These are phyloP conservation scores for Chaetomiaceae sp. DNA, from an alignment of 2,329 filamentous ascomycete genomes.

Conservation along the genomic window DNA sequence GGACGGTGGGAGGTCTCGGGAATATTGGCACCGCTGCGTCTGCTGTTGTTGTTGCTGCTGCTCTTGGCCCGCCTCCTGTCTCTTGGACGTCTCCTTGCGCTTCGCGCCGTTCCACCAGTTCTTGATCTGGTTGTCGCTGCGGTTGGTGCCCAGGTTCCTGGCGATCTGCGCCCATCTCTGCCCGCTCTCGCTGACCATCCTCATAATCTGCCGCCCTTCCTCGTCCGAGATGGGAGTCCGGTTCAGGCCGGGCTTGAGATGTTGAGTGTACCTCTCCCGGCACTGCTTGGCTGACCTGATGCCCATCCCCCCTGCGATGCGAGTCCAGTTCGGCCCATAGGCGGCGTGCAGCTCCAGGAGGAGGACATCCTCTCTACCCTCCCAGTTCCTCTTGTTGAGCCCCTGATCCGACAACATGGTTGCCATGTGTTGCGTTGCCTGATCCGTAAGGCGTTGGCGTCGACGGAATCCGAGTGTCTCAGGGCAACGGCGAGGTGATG, in stretches of 20 bases:
- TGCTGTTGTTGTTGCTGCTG: not conserved
- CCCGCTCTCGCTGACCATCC: slow-evolving; percentile 70
- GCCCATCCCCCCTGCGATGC: slow-evolving; percentile 70
- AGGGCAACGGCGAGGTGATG: not conserved
- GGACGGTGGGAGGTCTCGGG: slow-evolving; percentile 6
- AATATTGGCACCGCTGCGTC: not conserved
- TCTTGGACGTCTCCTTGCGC: slow-evolving; percentile 48
- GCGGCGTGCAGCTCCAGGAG: slow-evolving; percentile 51
- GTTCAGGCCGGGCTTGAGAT: slow-evolving; percentile 73
- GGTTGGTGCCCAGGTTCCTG: slow-evolving; percentile 64
- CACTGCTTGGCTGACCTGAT: slow-evolving; percentile 88
- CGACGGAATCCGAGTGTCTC: not conserved
- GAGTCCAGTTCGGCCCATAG: slow-evolving; percentile 76
- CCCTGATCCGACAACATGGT: slow-evolving; percentile 9
- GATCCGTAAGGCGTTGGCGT: not conserved
- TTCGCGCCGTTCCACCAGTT: slow-evolving; percentile 97
- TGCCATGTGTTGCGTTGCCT: not conserved
- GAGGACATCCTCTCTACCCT: slow-evolving; percentile 63
- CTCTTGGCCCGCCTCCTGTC: slow-evolving; percentile 3
- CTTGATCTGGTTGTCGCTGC: slow-evolving; percentile 93
- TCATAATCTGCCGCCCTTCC: slow-evolving; percentile 70
- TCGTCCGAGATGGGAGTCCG: slow-evolving; percentile 68
- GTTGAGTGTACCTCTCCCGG: slow-evolving; percentile 89
- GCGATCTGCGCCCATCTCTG: slow-evolving; percentile 93
- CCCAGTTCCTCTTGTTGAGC: slow-evolving; percentile 46